Conservation (phyloP, 148 eudicot species). For the Arbutus unedo region DNA sequence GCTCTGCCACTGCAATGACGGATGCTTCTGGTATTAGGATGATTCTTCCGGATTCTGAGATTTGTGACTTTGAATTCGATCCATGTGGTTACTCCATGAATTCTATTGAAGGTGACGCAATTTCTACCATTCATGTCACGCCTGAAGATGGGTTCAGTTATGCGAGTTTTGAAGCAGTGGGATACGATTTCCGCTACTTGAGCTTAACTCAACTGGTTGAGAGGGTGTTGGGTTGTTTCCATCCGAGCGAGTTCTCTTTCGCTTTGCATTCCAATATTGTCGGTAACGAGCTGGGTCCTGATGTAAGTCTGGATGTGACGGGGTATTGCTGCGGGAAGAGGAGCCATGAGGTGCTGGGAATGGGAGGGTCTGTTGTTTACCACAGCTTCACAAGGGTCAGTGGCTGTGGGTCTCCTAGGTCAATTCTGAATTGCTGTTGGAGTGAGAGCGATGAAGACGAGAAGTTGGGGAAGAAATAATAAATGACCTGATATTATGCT, state of each 20-base stretch:
- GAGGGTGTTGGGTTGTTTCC: conserved; percentile 65
- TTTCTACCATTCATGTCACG: conserved; percentile 83
- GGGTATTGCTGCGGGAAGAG: conserved; percentile 33
- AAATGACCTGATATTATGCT: conserved; percentile 10
- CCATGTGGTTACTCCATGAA: conserved; percentile 94
- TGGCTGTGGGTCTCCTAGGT: conserved; percentile 41
- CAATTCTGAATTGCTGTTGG: conserved; percentile 37
- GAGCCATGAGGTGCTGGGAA: conserved; percentile 37
- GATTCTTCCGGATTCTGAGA: conserved; percentile 65
- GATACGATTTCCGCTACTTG: conserved; percentile 49
- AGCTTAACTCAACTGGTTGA: conserved; percentile 41
- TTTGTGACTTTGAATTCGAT: conserved; percentile 77
- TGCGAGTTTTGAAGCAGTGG: conserved; percentile 77
- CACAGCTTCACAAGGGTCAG: conserved; percentile 27
- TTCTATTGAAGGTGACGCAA: conserved; percentile 51
- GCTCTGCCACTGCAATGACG: conserved; percentile 64
- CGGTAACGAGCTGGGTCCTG: conserved; percentile 15
- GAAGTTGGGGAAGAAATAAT: conserved; percentile 28
- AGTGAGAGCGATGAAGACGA: conserved; percentile 49
- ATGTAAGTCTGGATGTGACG: conserved; percentile 20
- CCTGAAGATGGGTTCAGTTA: conserved; percentile 88
- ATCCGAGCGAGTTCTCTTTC: conserved; percentile 60
- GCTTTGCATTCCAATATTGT: conserved; percentile 41
- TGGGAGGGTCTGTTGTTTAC: conserved; percentile 38
- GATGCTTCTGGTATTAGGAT: conserved; percentile 56